Evolutionary conservation across 2,329 filamentous ascomycete genomes (phyloP), one percentile per base, ranked within the genome.

Genomic region (Periconia digitata): DNA sequence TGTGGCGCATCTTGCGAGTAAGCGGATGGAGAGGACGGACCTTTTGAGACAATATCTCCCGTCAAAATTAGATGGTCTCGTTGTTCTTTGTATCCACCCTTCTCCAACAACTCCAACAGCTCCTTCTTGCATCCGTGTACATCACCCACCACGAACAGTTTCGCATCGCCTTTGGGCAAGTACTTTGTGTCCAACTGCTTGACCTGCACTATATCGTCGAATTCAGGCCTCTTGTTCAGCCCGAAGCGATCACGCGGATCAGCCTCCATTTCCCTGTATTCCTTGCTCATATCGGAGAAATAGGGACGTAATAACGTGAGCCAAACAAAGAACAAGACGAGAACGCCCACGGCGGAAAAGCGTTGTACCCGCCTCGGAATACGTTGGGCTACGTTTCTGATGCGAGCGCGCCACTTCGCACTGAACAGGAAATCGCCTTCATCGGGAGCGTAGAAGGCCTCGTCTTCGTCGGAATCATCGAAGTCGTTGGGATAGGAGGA

Each of bases 81-180:
- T 13, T 77, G 73, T 21, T 72, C 66, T 50, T 86, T 70, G 70
- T 90, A 92, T 15, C 77, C 67, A 18, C 87, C 74, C 62, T 89
- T 85, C 5, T 79, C 67, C 21, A 97, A 79, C 12, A 97, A 78
- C 15, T 77, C 50, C 53, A 68, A 56, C 22, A 71, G 78, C 52
- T 90, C 82, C 12, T 80, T 69, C 58, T 83, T 83, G 76, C 94
- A 94, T 41, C 94, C 94, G 74, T 97, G 92, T 13, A 97, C 90
- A 73, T 99, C 94, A 46, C 94, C 92, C 27, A 97, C 78, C 51
- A 97, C 78, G 27, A 97, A 76, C 20, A 99, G 75, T 16, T 91
- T 78, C 45, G 80, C 83, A 23, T 72, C 66, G 32, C 63, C 61
- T 35, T 64, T 56, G 10, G 80, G 80, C 12, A 82, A 53, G 41